These are phyloP conservation scores for Quercus rubra DNA, from an alignment of 306 rosid species.

Conservation along the genomic window DNA sequence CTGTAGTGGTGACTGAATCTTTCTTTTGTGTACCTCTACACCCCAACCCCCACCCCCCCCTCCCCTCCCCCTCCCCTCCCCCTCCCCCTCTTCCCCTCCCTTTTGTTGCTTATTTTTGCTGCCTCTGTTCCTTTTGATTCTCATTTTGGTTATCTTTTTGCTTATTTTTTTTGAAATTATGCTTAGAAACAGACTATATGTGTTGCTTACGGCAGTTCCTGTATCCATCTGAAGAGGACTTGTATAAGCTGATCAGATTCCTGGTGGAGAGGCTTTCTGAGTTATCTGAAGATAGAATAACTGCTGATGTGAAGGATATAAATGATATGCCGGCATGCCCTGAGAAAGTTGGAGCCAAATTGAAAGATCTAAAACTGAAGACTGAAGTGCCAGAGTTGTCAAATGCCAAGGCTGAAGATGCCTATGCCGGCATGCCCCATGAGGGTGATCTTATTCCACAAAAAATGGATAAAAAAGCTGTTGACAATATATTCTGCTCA, in stretches of 20 bases:
- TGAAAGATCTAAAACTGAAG: slow-evolving; percentile 38
- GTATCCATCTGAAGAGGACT: slow-evolving; percentile 70
- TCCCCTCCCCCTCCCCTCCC: too few species aligned
- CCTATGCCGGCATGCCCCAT: slow-evolving; percentile 10
- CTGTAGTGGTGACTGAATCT: slow-evolving; percentile 10
- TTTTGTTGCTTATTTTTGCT: background rate
- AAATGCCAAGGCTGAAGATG: slow-evolving; percentile 12
- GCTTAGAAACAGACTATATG: slow-evolving; percentile 47
- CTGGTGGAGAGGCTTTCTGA: slow-evolving; percentile 60
- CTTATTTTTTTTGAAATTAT: slow-evolving; percentile 34
- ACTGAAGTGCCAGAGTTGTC: slow-evolving; percentile 19
- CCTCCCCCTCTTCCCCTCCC: too few species aligned
- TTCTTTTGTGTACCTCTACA: background rate
- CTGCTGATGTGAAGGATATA: slow-evolving; percentile 6
- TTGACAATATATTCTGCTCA: slow-evolving; percentile 26
- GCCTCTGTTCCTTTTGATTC: slow-evolving; percentile 12
- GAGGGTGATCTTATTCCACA: background rate
- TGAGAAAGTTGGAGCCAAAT: slow-evolving; percentile 24
- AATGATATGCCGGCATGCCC: background rate
- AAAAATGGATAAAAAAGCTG: slow-evolving; percentile 12
- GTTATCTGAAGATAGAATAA: slow-evolving; percentile 30
- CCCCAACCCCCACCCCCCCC: too few species aligned
- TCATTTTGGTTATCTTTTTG: slow-evolving; percentile 21
- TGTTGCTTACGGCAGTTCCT: slow-evolving; percentile 67
- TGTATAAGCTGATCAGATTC: slow-evolving; percentile 44